phyloP scores from a whole-genome alignment of 306 rosid genomes.

The Gillenia trifoliata region DNA sequence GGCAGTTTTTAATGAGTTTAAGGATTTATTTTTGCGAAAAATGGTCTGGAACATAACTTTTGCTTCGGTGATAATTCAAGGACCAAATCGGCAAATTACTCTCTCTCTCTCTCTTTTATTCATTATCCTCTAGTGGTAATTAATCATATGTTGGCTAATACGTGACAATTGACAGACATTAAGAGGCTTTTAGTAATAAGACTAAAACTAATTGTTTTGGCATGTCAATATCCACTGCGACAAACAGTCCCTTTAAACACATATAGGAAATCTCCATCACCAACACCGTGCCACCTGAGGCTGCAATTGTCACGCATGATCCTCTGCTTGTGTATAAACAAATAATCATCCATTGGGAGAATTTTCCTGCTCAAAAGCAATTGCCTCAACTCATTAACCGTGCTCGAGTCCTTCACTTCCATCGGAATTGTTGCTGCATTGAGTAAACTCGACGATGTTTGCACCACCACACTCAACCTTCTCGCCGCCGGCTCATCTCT shows the following conservation, averaged over 20 bases:
- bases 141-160: not conserved
- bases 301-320: conserved; percentile 76
- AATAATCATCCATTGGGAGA: conserved; percentile 63
- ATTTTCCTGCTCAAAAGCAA: conserved; percentile 45
- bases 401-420: conserved; percentile 59
- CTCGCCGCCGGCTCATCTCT: conserved; percentile 46
- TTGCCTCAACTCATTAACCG: conserved; percentile 56
- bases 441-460: conserved; percentile 77
- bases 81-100: too few species aligned
- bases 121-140: not conserved
- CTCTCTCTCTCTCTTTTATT: too few species aligned
- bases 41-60: too few species aligned
- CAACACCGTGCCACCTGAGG: conserved; percentile 83
- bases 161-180: not conserved
- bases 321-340: conserved; percentile 83
- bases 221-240: conserved; percentile 24
- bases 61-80: too few species aligned
- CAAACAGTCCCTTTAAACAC: conserved; percentile 70
- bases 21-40: too few species aligned
- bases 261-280: conserved; percentile 66
- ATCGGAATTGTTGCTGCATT: conserved; percentile 66
- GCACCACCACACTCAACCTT: conserved; percentile 48
- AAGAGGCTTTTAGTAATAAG: not conserved
- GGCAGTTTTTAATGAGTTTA: too few species aligned
- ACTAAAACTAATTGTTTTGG: too few species aligned